A percentile compares a stretch with the other conserved stretches of the same genome.
phyloP scores from a whole-genome alignment of 805 yeast genomes.

The Komagataella phaffii region DNA sequence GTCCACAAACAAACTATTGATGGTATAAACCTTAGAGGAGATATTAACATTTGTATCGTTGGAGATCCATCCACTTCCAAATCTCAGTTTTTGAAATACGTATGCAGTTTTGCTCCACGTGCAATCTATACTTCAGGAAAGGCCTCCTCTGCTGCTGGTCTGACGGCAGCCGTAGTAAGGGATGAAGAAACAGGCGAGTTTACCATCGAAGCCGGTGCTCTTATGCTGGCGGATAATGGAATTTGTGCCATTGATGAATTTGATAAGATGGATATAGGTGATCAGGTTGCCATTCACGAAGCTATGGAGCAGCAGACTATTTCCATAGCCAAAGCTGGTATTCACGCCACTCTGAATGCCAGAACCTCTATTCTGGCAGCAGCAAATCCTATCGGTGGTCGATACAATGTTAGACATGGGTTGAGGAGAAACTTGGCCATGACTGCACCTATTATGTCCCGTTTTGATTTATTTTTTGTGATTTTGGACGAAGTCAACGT shows the following conservation, averaged over 20 bases:
- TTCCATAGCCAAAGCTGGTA: constrained; percentile 97
- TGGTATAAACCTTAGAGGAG: constrained; percentile 93
- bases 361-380: constrained; percentile 95
- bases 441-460: constrained; percentile 98
- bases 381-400: constrained; percentile 97
- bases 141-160: constrained; percentile 97
- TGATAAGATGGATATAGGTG: constrained; percentile 91
- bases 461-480: constrained; percentile 92
- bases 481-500: constrained; percentile 92
- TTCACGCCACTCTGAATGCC: constrained; percentile 94
- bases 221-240: constrained; percentile 97
- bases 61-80: constrained; percentile 98
- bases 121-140: constrained; percentile 96
- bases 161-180: constrained; percentile 94
- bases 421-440: constrained; percentile 78
- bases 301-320: constrained; percentile 99
- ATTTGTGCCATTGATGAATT: constrained; percentile 98
- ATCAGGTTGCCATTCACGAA: constrained; percentile 98
- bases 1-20: constrained; percentile 90
- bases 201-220: constrained; percentile 96
- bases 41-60: constrained; percentile 88
- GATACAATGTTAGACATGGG: constrained; percentile 81
- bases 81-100: constrained; percentile 90
- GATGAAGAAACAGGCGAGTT: constrained; percentile 97
- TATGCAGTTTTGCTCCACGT: constrained; percentile 81